phyloP scores from a whole-genome alignment of 371 early-diverging fungal genomes.

The Mucor racemosus region DNA sequence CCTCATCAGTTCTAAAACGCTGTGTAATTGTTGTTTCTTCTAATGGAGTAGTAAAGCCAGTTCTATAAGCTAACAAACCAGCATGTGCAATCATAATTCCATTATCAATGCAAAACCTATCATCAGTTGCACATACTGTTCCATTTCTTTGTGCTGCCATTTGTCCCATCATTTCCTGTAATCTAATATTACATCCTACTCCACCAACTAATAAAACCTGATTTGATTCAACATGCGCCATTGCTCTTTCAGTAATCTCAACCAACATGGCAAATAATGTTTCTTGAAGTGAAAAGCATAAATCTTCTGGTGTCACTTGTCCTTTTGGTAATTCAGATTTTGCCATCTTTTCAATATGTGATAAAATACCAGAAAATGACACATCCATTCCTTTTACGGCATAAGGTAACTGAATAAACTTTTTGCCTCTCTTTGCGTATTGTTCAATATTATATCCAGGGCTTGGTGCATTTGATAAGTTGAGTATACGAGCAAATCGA shows the following conservation, averaged over 20 bases:
- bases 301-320: slow-evolving; percentile 80
- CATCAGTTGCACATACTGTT: slow-evolving; percentile 95
- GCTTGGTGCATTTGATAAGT: slow-evolving; percentile 95
- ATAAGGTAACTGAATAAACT: slow-evolving; percentile 94
- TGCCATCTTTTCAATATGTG: slow-evolving; percentile 85
- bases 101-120: slow-evolving; percentile 99
- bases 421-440: slow-evolving; percentile 90
- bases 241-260: slow-evolving; percentile 99
- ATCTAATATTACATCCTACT: slow-evolving; percentile 96
- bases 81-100: slow-evolving; percentile 99
- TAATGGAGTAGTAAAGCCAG: slow-evolving; percentile 76
- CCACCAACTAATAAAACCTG: slow-evolving; percentile 99
- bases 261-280: slow-evolving; percentile 99
- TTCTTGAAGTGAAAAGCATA: slow-evolving; percentile 99
- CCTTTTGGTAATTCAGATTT: slow-evolving; percentile 64
- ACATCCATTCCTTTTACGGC: slow-evolving; percentile 99
- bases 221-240: slow-evolving; percentile 95
- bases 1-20: slow-evolving; percentile 94
- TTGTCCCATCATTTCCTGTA: slow-evolving; percentile 98
- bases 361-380: slow-evolving; percentile 97
- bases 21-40: slow-evolving; percentile 95
- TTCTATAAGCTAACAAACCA: slow-evolving; percentile 81
- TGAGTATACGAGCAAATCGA: slow-evolving; percentile 95
- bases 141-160: slow-evolving; percentile 96
- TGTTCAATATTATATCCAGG: slow-evolving; percentile 99